Conservation (phyloP, 2,329 filamentous ascomycete genomes). For the Rhynchosporium secalis region DNA sequence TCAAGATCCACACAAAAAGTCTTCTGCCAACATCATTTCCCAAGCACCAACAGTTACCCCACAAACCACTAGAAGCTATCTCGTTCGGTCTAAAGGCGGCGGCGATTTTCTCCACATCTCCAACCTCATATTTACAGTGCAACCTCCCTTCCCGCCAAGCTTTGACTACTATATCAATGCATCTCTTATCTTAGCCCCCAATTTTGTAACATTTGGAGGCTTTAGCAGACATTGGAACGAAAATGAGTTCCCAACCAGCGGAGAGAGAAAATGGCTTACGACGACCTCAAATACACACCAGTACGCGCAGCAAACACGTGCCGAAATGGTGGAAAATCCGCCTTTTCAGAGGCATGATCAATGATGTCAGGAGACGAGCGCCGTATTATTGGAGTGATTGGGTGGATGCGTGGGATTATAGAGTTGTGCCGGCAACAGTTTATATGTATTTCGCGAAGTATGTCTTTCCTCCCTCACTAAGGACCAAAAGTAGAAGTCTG, state of each 20-base stretch:
- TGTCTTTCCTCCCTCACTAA: conserved; percentile 31
- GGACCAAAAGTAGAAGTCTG: conserved; percentile 16
- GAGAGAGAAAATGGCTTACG: conserved; percentile 20
- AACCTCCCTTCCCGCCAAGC: background rate
- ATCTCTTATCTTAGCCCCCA: background rate
- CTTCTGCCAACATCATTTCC: background rate
- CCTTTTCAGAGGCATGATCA: conserved; percentile 76
- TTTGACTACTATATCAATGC: background rate
- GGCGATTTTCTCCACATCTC: conserved; percentile 3
- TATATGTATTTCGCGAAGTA: conserved; percentile 98
- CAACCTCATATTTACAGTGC: conserved; percentile 3
- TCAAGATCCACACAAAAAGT: conserved; percentile 8
- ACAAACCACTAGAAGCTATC: conserved; percentile 10
- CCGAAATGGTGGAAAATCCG: conserved; percentile 70
- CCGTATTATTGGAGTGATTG: conserved; percentile 84
- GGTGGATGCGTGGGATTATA: conserved; percentile 86
- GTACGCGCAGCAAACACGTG: conserved; percentile 25
- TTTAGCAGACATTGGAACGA: background rate
- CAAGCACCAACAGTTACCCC: conserved; percentile 10
- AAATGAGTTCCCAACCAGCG: conserved; percentile 21
- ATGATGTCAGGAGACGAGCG: conserved; percentile 71
- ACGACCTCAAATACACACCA: conserved; percentile 23
- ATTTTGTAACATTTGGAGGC: too few species aligned
- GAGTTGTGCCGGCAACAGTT: conserved; percentile 80
- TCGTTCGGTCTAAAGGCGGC: background rate